Percentiles rank a stretch among this genome's conserved stretches.
These are phyloP conservation scores for Arthrobotrys sinensis DNA, from an alignment of 2,329 filamentous ascomycete species.

Conservation along the genomic window DNA sequence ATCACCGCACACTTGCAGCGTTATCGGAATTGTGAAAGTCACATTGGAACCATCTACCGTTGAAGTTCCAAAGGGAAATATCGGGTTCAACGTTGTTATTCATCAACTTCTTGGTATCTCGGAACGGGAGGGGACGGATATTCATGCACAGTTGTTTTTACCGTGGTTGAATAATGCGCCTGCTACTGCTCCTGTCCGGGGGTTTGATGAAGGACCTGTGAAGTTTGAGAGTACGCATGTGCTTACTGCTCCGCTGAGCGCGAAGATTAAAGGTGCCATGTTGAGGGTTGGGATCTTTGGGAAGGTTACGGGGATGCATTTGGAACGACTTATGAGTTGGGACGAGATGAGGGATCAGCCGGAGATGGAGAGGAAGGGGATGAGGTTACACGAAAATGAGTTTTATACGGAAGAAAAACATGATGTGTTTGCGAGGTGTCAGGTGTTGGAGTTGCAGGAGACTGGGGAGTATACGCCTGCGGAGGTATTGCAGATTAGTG, in stretches of 20 bases:
- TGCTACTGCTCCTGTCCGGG: constrained; percentile 92
- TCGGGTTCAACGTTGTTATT: constrained; percentile 99
- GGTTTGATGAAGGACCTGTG: constrained; percentile 92
- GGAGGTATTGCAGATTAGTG: constrained; percentile 88
- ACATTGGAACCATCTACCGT: constrained; percentile 94
- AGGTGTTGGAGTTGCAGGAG: constrained; percentile 92
- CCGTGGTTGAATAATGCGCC: constrained; percentile 92
- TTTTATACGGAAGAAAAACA: constrained; percentile 95
- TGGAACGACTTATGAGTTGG: constrained; percentile 98
- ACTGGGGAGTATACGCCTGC: constrained; percentile 91
- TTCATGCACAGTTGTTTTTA: constrained; percentile 97
- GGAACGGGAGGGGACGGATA: constrained; percentile 93
- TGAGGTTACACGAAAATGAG: constrained; percentile 88
- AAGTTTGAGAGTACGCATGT: constrained; percentile 98
- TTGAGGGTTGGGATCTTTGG: constrained; percentile 93
- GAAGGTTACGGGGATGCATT: constrained; percentile 89
- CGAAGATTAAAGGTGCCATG: constrained; percentile 77
- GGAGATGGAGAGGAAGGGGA: constrained; percentile 72
- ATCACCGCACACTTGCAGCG: constrained; percentile 91
- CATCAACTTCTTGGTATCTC: constrained; percentile 95
- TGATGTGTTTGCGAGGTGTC: constrained; percentile 88
- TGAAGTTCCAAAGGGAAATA: constrained; percentile 87
- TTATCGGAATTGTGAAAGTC: constrained; percentile 89
- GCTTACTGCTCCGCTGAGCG: constrained; percentile 90
- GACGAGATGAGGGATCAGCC: constrained; percentile 93